phyloP scores from a whole-genome alignment of 2,329 filamentous ascomycete species.

The Metarhizium humberi region DNA sequence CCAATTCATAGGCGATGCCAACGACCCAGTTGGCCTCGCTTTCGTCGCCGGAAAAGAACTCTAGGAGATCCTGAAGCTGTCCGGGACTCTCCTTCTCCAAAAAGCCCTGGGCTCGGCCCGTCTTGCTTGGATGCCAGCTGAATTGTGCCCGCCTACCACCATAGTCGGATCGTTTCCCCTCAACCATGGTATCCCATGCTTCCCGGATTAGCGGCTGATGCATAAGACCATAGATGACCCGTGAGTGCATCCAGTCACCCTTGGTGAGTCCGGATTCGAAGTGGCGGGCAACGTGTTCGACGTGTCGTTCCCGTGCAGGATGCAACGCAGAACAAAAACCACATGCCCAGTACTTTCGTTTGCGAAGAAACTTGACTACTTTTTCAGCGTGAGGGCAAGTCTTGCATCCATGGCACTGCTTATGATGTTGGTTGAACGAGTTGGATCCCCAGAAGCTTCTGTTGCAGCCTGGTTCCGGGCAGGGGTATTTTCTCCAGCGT shows the following conservation, averaged over 20 bases:
- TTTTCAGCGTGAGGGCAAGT: constrained; percentile 57
- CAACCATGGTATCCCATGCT: constrained; percentile 50
- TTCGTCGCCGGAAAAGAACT: constrained; percentile 52
- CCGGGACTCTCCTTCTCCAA: constrained; percentile 54
- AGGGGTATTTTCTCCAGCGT: constrained; percentile 58
- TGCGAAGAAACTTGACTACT: constrained; percentile 52
- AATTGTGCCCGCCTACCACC: constrained; percentile 47
- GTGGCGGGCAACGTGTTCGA: constrained; percentile 59
- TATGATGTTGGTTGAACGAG: constrained; percentile 60
- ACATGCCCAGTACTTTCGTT: constrained; percentile 59
- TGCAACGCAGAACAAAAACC: constrained; percentile 58
- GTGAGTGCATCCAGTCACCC: constrained; percentile 59
- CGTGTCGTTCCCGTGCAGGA: constrained; percentile 55
- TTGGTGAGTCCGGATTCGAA: constrained; percentile 56
- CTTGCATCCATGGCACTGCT: constrained; percentile 54
- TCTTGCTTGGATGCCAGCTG: constrained; percentile 50
- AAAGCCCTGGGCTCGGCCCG: constrained; percentile 46
- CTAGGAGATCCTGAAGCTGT: constrained; percentile 54
- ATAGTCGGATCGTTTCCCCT: constrained; percentile 45
- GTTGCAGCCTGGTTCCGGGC: constrained; percentile 53
- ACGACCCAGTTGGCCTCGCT: constrained; percentile 49
- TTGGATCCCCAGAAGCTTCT: constrained; percentile 60
- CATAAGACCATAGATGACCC: constrained; percentile 58
- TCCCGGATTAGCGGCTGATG: constrained; percentile 54
- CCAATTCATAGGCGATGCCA: constrained; percentile 48